phyloP scores from a whole-genome alignment of 768 basidiomycete genomes.

The Udeniomyces megalosporus region DNA sequence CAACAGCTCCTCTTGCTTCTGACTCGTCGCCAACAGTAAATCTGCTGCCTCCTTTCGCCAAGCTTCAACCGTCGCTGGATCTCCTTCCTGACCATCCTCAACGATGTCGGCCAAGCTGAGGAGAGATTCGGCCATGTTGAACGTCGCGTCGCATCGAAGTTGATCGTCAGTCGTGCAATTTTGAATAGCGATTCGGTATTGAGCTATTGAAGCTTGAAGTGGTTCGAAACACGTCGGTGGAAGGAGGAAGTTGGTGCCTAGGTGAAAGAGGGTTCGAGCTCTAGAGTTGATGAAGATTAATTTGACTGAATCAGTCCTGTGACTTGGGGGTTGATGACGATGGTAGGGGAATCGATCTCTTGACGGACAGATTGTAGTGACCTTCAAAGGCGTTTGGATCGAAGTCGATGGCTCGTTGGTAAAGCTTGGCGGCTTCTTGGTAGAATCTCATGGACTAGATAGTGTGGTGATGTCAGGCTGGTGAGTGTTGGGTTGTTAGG shows the following conservation, averaged over 20 bases:
- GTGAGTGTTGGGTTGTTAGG: not conserved
- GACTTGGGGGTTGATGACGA: not conserved
- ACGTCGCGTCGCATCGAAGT: constrained; percentile 24
- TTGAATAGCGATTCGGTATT: constrained; percentile 20
- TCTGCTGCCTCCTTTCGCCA: constrained; percentile 21
- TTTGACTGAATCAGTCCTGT: not conserved
- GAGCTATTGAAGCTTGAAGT: constrained; percentile 20
- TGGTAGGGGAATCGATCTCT: constrained; percentile 22
- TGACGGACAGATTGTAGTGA: constrained; percentile 22
- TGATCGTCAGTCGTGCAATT: constrained; percentile 20
- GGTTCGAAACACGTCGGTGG: constrained; percentile 20
- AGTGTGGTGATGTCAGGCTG: not conserved
- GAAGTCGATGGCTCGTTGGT: constrained; percentile 12
- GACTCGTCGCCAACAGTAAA: constrained; percentile 21
- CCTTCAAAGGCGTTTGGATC: constrained; percentile 22
- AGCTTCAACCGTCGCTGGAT: constrained; percentile 12
- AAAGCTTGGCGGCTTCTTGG: constrained; percentile 23
- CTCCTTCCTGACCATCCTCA: constrained; percentile 10
- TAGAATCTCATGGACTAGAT: constrained; percentile 27
- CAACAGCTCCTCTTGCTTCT: constrained; percentile 25
- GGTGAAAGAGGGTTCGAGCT: constrained; percentile 25
- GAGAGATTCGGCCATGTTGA: constrained; percentile 25
- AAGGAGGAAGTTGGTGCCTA: constrained; percentile 24
- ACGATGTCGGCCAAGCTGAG: constrained; percentile 22
- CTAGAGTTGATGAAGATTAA: constrained; percentile 14